A percentile compares a stretch with the other conserved stretches of the same genome.
phyloP scores from a whole-genome alignment of 140 eudicot genomes.

The Cichorium intybus region DNA sequence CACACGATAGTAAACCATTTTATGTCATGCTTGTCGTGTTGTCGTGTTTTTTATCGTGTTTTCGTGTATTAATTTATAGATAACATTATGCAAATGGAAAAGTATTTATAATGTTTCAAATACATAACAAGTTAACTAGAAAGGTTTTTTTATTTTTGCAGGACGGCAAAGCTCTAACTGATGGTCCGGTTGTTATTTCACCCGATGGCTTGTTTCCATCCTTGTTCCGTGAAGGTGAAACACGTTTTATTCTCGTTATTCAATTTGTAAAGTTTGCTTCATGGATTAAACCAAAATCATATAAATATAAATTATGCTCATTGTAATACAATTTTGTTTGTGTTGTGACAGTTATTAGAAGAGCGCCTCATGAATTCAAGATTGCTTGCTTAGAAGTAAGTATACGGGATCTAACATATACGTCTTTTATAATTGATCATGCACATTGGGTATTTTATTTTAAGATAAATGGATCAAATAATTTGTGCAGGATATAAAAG shows the following conservation, averaged over 20 bases:
- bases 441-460: background rate
- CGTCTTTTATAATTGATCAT: background rate
- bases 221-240: constrained; percentile 77
- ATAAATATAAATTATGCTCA: background rate
- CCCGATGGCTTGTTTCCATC: constrained; percentile 98
- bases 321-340: background rate
- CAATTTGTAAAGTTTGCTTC: background rate
- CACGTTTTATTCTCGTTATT: background rate
- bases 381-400: constrained; percentile 95
- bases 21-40: no score
- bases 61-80: no score
- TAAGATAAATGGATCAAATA: background rate
- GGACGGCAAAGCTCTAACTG: constrained; percentile 90
- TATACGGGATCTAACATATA: background rate
- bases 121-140: background rate
- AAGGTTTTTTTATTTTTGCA: constrained; percentile 34
- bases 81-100: background rate
- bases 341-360: constrained; percentile 74
- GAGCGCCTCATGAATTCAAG: constrained; percentile 99
- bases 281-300: background rate
- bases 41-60: no score
- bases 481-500: constrained; percentile 76
- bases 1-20: no score
- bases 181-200: constrained; percentile 92
- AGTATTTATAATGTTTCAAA: background rate